Evolutionary conservation across 1,284 basidiomycete species (phyloP), one percentile per base, ranked within the genome.

Genomic region (Tilletia setariae): DNA sequence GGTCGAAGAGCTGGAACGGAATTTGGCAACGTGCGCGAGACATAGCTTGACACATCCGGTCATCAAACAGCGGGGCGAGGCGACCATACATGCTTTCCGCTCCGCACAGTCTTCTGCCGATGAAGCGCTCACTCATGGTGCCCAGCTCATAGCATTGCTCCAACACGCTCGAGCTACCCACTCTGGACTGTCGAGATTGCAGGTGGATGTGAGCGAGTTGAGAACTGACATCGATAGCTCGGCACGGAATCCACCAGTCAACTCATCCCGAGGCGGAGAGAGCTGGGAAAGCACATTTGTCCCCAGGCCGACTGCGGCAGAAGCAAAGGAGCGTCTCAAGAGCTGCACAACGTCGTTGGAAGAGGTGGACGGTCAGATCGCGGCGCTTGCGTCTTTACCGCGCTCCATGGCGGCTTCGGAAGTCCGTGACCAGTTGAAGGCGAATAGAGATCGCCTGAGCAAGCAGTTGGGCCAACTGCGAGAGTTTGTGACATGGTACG

Each of bases 1-100:
- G 56, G 32, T 61, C 56, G 28, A 61, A 13, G 56, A 61, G 56
- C 56, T 61, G 28, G n/a, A 61, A 13, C 25, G 56, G 13, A 30
- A 30, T 40, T 21, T 61, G 28, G 56, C 28, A 7, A 61, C 56
- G 15, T 61, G 56, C 32, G 56, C 32, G 8, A 25, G 56, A 25
- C 32, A 61, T 35, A 19, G 30, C n/a, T 35, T 61, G 56, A 32
- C 56, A 19, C 25, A 61, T 30, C 25, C 56, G 13, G 35, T 16
- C 25, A 61, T 61, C 32, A 32, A 40, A 3, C 56, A 61, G 56
- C 19, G 15, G 19, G 56, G 56, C 15, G 13, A 32, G 16, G 28
- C 28, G 7, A 30, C 56, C 3, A 61, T 61, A 21, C 9, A 25
- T 7, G 15, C 28, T 7, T 61, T 35, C 19, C 56, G n/a, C 28